These are phyloP conservation scores for Alternaria viburni DNA, from an alignment of 2,329 filamentous ascomycete genomes.

Conservation along the genomic window DNA sequence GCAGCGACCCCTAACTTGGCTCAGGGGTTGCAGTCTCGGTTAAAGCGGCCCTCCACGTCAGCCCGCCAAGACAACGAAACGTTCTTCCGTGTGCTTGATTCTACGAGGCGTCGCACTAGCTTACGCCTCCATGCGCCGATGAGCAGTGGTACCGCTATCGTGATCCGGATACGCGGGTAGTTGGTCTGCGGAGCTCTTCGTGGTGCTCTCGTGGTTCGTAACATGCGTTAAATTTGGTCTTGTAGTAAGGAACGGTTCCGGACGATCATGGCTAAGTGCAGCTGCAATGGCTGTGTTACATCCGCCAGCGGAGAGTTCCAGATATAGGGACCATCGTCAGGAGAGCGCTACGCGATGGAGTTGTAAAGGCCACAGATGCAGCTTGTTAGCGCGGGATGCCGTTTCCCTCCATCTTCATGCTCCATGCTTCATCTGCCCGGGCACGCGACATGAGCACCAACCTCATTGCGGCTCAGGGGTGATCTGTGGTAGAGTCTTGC, in stretches of 20 bases:
- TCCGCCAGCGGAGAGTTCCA: background rate
- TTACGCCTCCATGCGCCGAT: background rate
- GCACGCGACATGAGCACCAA: slow-evolving; percentile 13
- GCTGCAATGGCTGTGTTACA: background rate
- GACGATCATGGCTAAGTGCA: background rate
- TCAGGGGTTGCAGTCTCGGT: slow-evolving; percentile 8
- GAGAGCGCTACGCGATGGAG: background rate
- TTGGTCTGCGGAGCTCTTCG: background rate
- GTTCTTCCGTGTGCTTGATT: slow-evolving; percentile 17
- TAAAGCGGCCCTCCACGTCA: slow-evolving; percentile 19
- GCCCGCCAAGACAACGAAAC: slow-evolving; percentile 15
- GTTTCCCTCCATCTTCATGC: background rate
- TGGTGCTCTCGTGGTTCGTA: background rate
- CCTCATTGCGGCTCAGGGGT: background rate
- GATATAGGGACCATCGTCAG: background rate
- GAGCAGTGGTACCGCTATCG: background rate
- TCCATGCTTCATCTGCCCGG: background rate
- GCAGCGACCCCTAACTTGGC: slow-evolving; percentile 12
- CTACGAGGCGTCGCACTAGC: slow-evolving; percentile 4
- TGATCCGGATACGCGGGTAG: slow-evolving; percentile 1
- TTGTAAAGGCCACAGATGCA: background rate
- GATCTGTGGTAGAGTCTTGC: background rate
- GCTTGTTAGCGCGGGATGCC: slow-evolving; percentile 3
- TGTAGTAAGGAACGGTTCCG: background rate
- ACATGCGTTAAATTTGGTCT: background rate